Evolutionary conservation across 192 early-diverging fungal species (phyloP).

Genomic region (Backusella australiensis): DNA sequence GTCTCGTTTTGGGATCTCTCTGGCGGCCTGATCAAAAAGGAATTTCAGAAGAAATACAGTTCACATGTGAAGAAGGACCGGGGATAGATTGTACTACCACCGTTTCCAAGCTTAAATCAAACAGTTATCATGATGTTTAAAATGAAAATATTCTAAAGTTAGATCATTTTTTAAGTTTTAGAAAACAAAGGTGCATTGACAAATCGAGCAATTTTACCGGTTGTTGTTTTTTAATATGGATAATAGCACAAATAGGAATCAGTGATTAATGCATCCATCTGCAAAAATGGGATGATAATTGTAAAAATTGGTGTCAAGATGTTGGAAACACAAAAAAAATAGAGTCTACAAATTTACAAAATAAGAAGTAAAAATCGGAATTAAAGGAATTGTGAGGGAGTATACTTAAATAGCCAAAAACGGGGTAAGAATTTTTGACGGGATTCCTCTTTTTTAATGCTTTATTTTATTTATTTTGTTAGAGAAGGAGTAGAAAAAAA

Average conservation of each 20-base stretch:
- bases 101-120: background rate
- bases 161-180: background rate
- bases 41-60: background rate
- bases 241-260: background rate
- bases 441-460: conserved; percentile 6
- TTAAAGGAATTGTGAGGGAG: background rate
- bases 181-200: too few species aligned
- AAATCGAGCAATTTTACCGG: background rate
- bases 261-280: background rate
- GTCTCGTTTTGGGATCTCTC: background rate
- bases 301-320: background rate
- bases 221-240: background rate
- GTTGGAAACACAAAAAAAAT: background rate
- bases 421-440: background rate
- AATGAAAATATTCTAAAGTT: background rate
- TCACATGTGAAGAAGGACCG: background rate
- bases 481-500: background rate
- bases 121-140: background rate
- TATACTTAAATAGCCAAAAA: background rate
- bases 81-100: background rate
- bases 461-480: conserved; percentile 6
- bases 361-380: background rate
- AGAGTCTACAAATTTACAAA: background rate
- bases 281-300: background rate
- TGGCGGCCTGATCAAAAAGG: background rate